Evolutionary conservation across 768 basidiomycete genomes (phyloP), one percentile per base, ranked within the genome.

Genomic region (Leccinum imitatum): DNA sequence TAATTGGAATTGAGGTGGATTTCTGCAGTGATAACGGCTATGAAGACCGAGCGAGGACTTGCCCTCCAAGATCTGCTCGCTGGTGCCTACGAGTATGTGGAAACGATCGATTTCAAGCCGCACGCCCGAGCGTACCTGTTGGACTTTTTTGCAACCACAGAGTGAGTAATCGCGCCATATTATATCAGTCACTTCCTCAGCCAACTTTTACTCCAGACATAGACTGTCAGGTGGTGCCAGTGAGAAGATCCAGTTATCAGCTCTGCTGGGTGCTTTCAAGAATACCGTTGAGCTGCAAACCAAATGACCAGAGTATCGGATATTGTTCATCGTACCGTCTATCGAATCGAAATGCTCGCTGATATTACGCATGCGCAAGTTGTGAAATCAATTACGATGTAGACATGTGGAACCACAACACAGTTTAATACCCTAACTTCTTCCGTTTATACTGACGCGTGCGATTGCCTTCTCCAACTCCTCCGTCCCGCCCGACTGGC

Each of bases 181-280:
- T 3, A 35, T 0, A 27, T 52, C 3, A 50, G 6, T 25, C 19
- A 23, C 33, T 53, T 54, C 39, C 15, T 33, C 14, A 14, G 53
- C 37, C 37, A 62, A 17, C n/a, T 33, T 13, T 23, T 63, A 21
- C 30, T 48, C 50, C 48, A 98, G 96, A 72, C 88, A 98, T 72
- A 86, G 96, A 50, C 75, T 98, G 8, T 93, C 95, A 1, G 87
- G 95, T 0, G 97, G 97, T 1, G 95, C 90, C 1, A 95, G 78
- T 64, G 97, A 99, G 74, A 98, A 94, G 69, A 86, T 99, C 56
- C 97, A 98, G 70, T 71, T 98, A 54, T 93, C 93, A 7, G 94
- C 94, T 1, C 75, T 99, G 61, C 77, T 98, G 4, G 95, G 91
- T 4, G 90, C 90, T 6, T 96, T 98, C 80, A 99, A 99, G 74